A percentile compares a stretch with the other conserved stretches of the same genome.
phyloP scores from a whole-genome alignment of 495 filamentous ascomycete species.

The Filosporella fistucella region DNA sequence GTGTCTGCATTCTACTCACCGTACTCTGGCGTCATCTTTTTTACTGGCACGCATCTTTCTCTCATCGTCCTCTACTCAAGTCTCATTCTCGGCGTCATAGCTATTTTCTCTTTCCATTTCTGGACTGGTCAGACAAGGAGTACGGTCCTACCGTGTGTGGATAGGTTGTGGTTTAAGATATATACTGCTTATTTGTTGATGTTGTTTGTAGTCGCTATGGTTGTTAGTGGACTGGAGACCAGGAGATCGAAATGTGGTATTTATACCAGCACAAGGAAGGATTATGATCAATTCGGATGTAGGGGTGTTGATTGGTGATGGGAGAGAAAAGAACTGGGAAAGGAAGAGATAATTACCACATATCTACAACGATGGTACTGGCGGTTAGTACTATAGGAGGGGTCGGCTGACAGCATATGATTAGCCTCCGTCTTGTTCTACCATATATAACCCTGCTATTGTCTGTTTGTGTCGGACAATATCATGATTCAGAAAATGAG shows the following conservation, averaged over 20 bases:
- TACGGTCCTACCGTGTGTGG: slow-evolving; percentile 18
- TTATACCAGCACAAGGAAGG: slow-evolving; percentile 22
- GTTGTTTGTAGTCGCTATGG: slow-evolving; percentile 10
- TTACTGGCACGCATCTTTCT: slow-evolving; percentile 7
- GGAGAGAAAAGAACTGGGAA: slow-evolving; percentile 37
- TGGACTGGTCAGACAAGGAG: slow-evolving; percentile 5
- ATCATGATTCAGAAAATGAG: too few species aligned
- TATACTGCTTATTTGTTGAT: slow-evolving; percentile 15
- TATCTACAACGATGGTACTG: too few species aligned
- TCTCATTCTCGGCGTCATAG: slow-evolving; percentile 6
- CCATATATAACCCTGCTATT: too few species aligned
- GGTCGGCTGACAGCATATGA: too few species aligned
- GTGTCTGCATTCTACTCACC: slow-evolving; percentile 17
- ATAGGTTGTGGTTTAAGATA: slow-evolving; percentile 16
- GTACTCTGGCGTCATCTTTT: neutral
- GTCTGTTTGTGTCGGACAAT: too few species aligned
- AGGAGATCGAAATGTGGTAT: slow-evolving; percentile 15
- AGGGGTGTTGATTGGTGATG: too few species aligned
- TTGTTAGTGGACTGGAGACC: slow-evolving; percentile 17
- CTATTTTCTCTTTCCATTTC: slow-evolving; percentile 13
- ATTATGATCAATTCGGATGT: too few species aligned
- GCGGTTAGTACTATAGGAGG: too few species aligned
- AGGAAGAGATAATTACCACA: too few species aligned
- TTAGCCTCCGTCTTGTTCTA: too few species aligned
- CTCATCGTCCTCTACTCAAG: slow-evolving; percentile 15